Conservation (phyloP, 2,329 filamentous ascomycete genomes). For the Tolypocladium guangdongense region DNA sequence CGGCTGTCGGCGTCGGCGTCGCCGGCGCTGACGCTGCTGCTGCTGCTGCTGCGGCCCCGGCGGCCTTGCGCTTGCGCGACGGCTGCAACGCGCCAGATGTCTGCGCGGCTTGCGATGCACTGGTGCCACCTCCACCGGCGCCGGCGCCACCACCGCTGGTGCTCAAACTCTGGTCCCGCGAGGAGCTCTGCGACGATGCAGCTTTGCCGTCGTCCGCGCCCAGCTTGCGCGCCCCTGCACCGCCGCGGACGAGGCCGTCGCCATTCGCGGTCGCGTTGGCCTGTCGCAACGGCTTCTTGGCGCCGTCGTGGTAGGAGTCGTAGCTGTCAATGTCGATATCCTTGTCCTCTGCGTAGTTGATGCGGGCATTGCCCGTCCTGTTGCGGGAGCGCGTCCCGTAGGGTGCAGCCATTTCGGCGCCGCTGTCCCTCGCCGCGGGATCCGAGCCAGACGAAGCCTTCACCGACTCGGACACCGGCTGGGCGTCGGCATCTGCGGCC, state of each 20-base stretch:
- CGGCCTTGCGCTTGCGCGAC: slow-evolving; percentile 80
- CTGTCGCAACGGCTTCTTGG: slow-evolving; percentile 46
- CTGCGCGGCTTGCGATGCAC: slow-evolving; percentile 33
- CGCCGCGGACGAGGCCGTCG: slow-evolving; percentile 23
- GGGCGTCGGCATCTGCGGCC: slow-evolving; percentile 21
- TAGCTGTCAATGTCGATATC: slow-evolving; percentile 81
- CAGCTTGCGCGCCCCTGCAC: slow-evolving; percentile 30
- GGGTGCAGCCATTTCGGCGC: slow-evolving; percentile 46
- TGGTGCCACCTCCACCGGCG: slow-evolving; percentile 9
- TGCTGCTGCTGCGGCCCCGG: slow-evolving; percentile 16
- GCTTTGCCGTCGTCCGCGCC: slow-evolving; percentile 28
- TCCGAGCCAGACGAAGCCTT: slow-evolving; percentile 37
- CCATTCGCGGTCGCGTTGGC: slow-evolving; percentile 24
- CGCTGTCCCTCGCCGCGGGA: slow-evolving; percentile 35
- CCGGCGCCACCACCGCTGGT: not conserved
- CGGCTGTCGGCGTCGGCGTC: slow-evolving; percentile 9
- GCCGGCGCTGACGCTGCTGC: slow-evolving; percentile 12
- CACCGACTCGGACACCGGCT: slow-evolving; percentile 28
- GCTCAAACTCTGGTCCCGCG: slow-evolving; percentile 23
- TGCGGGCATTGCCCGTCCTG: slow-evolving; percentile 65
- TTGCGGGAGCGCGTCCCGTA: slow-evolving; percentile 95
- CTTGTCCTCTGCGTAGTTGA: slow-evolving; percentile 91
- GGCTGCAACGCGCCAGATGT: slow-evolving; percentile 34
- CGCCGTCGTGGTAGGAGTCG: slow-evolving; percentile 47
- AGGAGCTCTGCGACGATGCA: slow-evolving; percentile 20